Conservation (phyloP, 2,329 filamentous ascomycete species). For the Xylaria digitata region DNA sequence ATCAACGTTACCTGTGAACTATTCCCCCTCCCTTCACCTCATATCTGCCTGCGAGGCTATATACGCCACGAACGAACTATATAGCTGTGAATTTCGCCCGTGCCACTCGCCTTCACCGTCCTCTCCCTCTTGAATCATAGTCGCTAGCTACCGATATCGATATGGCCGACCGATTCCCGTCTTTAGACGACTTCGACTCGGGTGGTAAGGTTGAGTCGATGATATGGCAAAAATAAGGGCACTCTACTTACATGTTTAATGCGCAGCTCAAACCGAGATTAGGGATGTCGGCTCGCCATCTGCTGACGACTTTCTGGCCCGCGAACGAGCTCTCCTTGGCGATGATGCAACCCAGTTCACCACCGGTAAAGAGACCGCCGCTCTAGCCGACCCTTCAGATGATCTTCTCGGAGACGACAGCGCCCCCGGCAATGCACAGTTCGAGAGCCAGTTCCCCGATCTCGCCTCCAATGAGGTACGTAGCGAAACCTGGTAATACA, state of each 20-base stretch:
- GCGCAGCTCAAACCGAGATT: slow-evolving; percentile 74
- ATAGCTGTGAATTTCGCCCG: neutral
- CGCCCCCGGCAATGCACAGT: slow-evolving; percentile 60
- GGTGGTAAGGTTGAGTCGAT: slow-evolving; percentile 60
- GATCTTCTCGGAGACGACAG: slow-evolving; percentile 77
- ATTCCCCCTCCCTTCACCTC: neutral
- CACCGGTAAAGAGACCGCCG: slow-evolving; percentile 76
- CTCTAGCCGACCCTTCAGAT: slow-evolving; percentile 72
- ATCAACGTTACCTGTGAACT: slow-evolving; percentile 5
- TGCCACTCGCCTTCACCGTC: slow-evolving; percentile 6
- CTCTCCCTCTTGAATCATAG: slow-evolving; percentile 4
- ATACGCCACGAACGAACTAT: neutral
- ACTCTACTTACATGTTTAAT: slow-evolving; percentile 18
- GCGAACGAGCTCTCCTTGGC: slow-evolving; percentile 89
- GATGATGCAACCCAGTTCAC: slow-evolving; percentile 94
- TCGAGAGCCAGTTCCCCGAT: slow-evolving; percentile 92
- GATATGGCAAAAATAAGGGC: neutral
- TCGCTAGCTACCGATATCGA: slow-evolving; percentile 58
- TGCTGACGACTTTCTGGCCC: slow-evolving; percentile 86
- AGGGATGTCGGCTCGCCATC: slow-evolving; percentile 69
- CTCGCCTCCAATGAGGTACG: slow-evolving; percentile 77
- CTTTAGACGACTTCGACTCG: slow-evolving; percentile 80
- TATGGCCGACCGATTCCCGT: slow-evolving; percentile 85
- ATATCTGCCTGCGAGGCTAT: neutral
- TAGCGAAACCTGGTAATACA: slow-evolving; percentile 1